These are phyloP conservation scores for Rubroboletus satanas DNA, from an alignment of 768 basidiomycete species.

Conservation along the genomic window DNA sequence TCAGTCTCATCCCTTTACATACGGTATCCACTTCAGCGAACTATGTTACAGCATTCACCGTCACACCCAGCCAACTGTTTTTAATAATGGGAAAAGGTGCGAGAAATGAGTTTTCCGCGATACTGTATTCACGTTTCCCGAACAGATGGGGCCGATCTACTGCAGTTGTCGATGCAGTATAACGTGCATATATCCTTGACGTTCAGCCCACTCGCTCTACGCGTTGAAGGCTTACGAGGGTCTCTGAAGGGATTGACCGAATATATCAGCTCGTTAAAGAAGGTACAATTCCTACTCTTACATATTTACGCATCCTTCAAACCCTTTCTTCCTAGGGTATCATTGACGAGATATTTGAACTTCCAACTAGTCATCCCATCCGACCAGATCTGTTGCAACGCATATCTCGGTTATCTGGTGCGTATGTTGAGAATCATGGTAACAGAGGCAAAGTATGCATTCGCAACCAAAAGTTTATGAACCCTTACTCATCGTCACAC, in stretches of 20 bases:
- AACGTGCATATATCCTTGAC: constrained; percentile 60
- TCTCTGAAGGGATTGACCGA: constrained; percentile 46
- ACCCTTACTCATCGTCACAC: not conserved
- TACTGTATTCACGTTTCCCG: constrained; percentile 8
- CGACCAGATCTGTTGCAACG: constrained; percentile 48
- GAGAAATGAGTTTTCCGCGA: not conserved
- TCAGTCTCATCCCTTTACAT: constrained; percentile 30
- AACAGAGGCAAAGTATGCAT: constrained; percentile 42
- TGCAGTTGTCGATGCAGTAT: constrained; percentile 55
- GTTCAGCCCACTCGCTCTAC: constrained; percentile 52
- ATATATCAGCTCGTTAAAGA: constrained; percentile 46
- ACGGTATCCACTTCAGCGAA: not conserved
- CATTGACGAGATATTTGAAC: constrained; percentile 33
- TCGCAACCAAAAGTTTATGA: not conserved
- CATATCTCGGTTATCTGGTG: constrained; percentile 67
- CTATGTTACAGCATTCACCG: constrained; percentile 44
- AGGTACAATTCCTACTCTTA: constrained; percentile 32
- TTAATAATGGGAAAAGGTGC: constrained; percentile 69
- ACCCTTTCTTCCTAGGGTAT: constrained; percentile 16
- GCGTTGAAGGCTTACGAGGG: constrained; percentile 54
- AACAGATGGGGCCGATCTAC: constrained; percentile 61
- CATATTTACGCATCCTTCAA: not conserved
- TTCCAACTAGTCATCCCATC: constrained; percentile 46
- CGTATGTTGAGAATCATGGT: constrained; percentile 53
- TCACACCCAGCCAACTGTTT: constrained; percentile 61